Percentiles rank a stretch among this genome's conserved stretches.
phyloP scores from a whole-genome alignment of 2,329 filamentous ascomycete species.

The Metarhizium album region DNA sequence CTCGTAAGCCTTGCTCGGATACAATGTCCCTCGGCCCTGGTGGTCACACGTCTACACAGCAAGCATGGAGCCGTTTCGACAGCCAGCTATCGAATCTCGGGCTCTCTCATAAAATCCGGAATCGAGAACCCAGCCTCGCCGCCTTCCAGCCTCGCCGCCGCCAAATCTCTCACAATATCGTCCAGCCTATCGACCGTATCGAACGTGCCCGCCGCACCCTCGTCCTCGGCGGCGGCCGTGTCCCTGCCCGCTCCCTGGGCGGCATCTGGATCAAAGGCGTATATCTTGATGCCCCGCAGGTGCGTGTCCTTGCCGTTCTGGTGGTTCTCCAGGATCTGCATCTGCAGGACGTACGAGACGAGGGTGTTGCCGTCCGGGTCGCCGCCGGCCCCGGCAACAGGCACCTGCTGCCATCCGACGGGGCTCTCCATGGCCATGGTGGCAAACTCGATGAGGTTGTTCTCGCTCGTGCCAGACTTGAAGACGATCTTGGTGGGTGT shows the following conservation, averaged over 20 bases:
- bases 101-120: constrained; percentile 32
- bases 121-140: constrained; percentile 25
- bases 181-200: constrained; percentile 14
- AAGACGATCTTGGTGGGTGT: constrained; percentile 90
- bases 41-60: no score
- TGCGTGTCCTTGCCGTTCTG: constrained; percentile 99
- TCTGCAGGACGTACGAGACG: constrained; percentile 79
- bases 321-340: constrained; percentile 89
- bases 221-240: constrained; percentile 16
- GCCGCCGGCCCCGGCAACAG: constrained; percentile 42
- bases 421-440: constrained; percentile 70
- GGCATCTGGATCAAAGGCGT: constrained; percentile 42
- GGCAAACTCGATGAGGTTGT: constrained; percentile 82
- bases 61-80: neutral
- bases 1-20: no score
- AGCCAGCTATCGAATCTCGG: constrained; percentile 26
- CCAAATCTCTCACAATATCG: constrained; percentile 18
- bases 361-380: constrained; percentile 62
- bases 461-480: constrained; percentile 78
- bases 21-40: no score
- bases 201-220: constrained; percentile 13
- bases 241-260: constrained; percentile 24
- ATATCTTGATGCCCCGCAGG: constrained; percentile 84
- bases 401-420: constrained; percentile 83
- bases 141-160: constrained; percentile 19